Base-by-base conservation (phyloP, 805 yeast species). In the Starmerella sp. region DNA sequence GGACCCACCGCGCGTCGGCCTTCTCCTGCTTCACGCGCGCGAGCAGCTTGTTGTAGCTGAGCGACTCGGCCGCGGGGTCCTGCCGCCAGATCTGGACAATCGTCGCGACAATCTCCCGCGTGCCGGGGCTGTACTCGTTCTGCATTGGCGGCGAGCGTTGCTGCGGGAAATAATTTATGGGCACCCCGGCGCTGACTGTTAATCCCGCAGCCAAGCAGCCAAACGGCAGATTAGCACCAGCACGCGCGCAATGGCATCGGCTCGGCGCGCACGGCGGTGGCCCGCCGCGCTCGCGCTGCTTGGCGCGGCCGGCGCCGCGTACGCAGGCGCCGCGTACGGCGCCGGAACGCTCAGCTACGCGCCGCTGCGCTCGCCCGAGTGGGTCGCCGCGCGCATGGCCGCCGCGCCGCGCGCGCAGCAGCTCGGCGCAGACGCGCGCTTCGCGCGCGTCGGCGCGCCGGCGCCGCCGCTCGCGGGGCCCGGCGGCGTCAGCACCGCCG, bases 401-500 rank as follows among this genome's bases (percentile, higher is more conserved):
- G 22, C 57, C 4, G 66, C 84, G 48, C 77, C 80, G 0, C 66
- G 82, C 2, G 82, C 81, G 48, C 70, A 77, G 57, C 67, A 75
- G 50, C 68, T 85, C 41, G 64, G 68, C 9, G 43, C 57, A 1
- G 71, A 75, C 54, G 74, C 77, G 0, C 60, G 64, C 10, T 74
- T 65, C 56, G 68, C 65, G 31, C 61, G 72, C 64, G 57, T 71
- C 66, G 53, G 77, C 59, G 34, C 75, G 78, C 60, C 74, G 63
- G 62, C 74, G 77, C 77, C 67, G 47, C 47, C 47, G 47, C 47
- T 43, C n/a, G 60, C 74, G 61, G 64, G 68, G 41, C 45, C n/a
- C 17, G 71, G 71, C 58, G 96, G 96, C 7, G 93, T 89, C 0
- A 77, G 91, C 55, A 78, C 86, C 1, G 77, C 87, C 41, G 77